Base-by-base conservation (phyloP, 1,139 yeast species). In the Geotrichum aggregatum region DNA sequence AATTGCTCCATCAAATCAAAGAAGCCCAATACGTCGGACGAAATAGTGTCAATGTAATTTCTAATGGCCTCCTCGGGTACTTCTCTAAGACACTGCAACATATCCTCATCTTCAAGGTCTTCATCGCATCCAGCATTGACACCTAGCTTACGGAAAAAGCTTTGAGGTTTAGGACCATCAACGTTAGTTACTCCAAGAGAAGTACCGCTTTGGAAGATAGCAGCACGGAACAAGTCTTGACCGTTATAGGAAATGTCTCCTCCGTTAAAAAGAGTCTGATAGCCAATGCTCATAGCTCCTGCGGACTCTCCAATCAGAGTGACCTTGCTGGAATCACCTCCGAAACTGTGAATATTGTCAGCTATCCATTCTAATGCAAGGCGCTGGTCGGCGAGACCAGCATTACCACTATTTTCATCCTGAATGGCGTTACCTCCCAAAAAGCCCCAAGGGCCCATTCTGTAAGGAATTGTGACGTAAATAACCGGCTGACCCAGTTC, bases 231-330 rank as follows among this genome's bases (percentile, higher is more conserved):
- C 45, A 58, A 58, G 3, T 57, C 54, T 22, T 59, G 58, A 30
- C 56, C 61, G 2, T 55, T 59, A 30, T 56, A 58, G 7, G 44
- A 43, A 18, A 40, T 38, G 44, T 58, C 49, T 7, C 66, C 61
- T 19, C 57, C 59, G 33, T 61, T 58, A 3, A 66, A 54, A 1
- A 59, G 31, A 56, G 69, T 30, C 22, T 67, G 64, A 50, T 63
- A 63, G 3, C 63, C 62, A 26, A 67, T 66, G 16, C 69, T 61
- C 44, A 61, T 58, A 1, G 71, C 70, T 7, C 75, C 75, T 0
- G 75, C 74, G 44, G 68, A 62, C 55, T 71, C 72, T 16, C 75
- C 75, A 61, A 66, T 62, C 7, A 70, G 59, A 3, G 72, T 68
- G 22, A 71, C 64, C 47, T 62, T 62, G 5, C 60, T 57, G 1